A percentile compares a stretch with the other conserved stretches of the same genome.
Evolutionary conservation across 2,329 filamentous ascomycete genomes (phyloP).

Genomic region (Colletotrichum liaoningense): DNA sequence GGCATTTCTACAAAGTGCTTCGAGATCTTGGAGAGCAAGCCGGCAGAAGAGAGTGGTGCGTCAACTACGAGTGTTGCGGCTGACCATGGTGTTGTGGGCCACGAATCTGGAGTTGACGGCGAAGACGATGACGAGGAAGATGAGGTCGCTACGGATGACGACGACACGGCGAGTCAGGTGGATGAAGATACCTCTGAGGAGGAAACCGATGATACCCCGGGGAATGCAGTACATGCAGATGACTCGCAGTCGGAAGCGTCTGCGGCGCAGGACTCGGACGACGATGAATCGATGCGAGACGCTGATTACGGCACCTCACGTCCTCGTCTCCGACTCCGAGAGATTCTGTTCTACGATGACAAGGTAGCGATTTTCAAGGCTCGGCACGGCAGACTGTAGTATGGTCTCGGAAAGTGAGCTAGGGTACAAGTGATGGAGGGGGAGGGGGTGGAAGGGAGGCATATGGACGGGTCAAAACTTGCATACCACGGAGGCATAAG

Average conservation of each 20-base stretch:
- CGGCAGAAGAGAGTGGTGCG: constrained; percentile 52
- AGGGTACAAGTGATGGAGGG: neutral
- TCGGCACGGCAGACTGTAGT: constrained; percentile 67
- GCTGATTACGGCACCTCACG: constrained; percentile 51
- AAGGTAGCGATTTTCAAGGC: constrained; percentile 85
- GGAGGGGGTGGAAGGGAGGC: neutral
- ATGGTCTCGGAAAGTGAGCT: neutral
- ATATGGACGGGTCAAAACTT: neutral
- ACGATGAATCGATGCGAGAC: constrained; percentile 61
- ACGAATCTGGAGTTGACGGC: constrained; percentile 43
- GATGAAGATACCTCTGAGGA: constrained; percentile 46
- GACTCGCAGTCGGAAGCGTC: constrained; percentile 42
- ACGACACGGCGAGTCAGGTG: constrained; percentile 43
- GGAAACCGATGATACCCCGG: constrained; percentile 45
- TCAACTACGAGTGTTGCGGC: constrained; percentile 28
- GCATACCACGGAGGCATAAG: neutral
- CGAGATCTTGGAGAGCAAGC: constrained; percentile 77
- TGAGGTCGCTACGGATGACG: constrained; percentile 47
- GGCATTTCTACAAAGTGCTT: constrained; percentile 84
- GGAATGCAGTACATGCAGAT: constrained; percentile 43
- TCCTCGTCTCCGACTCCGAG: constrained; percentile 71
- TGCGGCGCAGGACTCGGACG: constrained; percentile 52
- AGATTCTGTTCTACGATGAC: constrained; percentile 88
- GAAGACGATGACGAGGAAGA: constrained; percentile 50
- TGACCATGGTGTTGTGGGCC: constrained; percentile 34